phyloP scores from a whole-genome alignment of 2,329 filamentous ascomycete species.

The Stagonosporopsis chrysanthemi region DNA sequence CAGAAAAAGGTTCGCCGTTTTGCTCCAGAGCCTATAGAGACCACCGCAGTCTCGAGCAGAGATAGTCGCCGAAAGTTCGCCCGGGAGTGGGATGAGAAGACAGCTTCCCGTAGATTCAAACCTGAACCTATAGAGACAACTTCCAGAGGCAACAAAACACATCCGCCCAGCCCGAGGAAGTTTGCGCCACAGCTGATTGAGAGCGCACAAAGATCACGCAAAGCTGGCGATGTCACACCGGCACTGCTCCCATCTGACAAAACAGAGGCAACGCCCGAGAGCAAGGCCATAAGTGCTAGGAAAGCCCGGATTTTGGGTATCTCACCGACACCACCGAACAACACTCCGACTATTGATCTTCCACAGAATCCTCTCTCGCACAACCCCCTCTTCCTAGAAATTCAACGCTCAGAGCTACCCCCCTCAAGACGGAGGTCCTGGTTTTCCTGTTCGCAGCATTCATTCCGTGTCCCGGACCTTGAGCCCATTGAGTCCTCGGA shows the following conservation, averaged over 20 bases:
- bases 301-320: slow-evolving; percentile 55
- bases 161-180: slow-evolving; percentile 49
- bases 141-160: slow-evolving; percentile 29
- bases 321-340: slow-evolving; percentile 54
- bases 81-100: slow-evolving; percentile 37
- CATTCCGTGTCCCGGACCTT: slow-evolving; percentile 67
- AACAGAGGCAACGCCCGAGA: slow-evolving; percentile 71
- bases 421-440: slow-evolving; percentile 43
- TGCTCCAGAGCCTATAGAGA: slow-evolving; percentile 39
- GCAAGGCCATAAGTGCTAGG: slow-evolving; percentile 31
- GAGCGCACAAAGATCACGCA: slow-evolving; percentile 75
- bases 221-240: slow-evolving; percentile 69
- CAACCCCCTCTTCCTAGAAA: slow-evolving; percentile 47
- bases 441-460: slow-evolving; percentile 56
- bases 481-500: slow-evolving; percentile 69
- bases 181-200: slow-evolving; percentile 85
- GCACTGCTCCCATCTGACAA: slow-evolving; percentile 71
- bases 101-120: slow-evolving; percentile 36
- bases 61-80: slow-evolving; percentile 40
- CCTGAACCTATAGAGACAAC: slow-evolving; percentile 41
- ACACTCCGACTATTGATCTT: slow-evolving; percentile 44
- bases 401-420: slow-evolving; percentile 45
- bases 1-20: slow-evolving; percentile 53
- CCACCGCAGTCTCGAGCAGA: slow-evolving; percentile 28
- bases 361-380: slow-evolving; percentile 41